Evolutionary conservation across 768 basidiomycete genomes (phyloP), one percentile per base, ranked within the genome.

Genomic region (Hortiboletus campestris): DNA sequence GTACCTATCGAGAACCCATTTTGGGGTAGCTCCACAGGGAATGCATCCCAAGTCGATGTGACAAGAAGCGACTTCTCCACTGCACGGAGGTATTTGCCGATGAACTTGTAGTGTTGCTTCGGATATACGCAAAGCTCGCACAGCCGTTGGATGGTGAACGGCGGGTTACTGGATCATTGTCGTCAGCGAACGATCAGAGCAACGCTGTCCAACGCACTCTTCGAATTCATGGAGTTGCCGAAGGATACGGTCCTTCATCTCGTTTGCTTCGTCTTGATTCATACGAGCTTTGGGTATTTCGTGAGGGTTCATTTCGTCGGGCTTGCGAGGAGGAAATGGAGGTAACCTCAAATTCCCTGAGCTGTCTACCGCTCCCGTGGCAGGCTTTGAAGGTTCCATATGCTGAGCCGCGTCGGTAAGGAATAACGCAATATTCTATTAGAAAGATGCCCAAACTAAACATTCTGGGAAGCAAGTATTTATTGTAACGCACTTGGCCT

Each of bases 141-240:
- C 13, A 94, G 75, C 42, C 93, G 85, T 71, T 96, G 94, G 51
- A 95, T 88, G 10, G 93, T 94, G 69, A 95, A 96, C 2, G 93
- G 93, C 0, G 89, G 80, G 48, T 80, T 80, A 17, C 84, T 75
- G 51, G 42, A 48, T 49, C 35, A 46, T 6, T 20, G 29, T 48
- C 11, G 25, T 64, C 51, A 62, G 31, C 49, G 53, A 45, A 48
- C 22, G 25, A 29, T 40, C 41, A 51, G 39, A 45, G 6, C 20
- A 46, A 42, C 34, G 40, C 28, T 49, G 20, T 16, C 32, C 13
- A 47, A 77, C 84, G 46, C 62, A 91, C 91, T 79, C 80, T 41
- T 91, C 88, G 58, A 93, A 91, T 36, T 82, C 81, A 60, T 91
- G 83, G 28, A 94, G 71, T 60, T 88, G 84, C 11, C 72, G 72